Evolutionary conservation across 106 monocot genomes (phyloP).

Genomic region (Acanthochlamys bracteata): DNA sequence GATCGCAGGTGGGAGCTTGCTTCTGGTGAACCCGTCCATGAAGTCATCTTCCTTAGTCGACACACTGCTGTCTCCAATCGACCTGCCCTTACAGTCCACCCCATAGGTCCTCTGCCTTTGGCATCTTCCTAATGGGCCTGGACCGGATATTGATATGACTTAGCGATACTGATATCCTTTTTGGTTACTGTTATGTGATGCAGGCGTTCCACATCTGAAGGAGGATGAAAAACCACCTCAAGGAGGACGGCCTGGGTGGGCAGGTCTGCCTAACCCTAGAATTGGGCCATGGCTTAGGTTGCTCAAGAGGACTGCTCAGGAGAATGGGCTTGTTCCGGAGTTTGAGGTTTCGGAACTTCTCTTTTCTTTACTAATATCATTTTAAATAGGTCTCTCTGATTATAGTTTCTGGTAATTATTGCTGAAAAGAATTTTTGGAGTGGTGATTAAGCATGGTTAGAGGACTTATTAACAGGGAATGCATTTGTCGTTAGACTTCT

Average conservation of each 20-base stretch:
- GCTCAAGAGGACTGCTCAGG: conserved; percentile 57
- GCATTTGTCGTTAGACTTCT: too few species aligned
- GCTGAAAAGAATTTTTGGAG: too few species aligned
- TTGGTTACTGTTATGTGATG: not conserved
- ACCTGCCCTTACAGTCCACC: conserved; percentile 92
- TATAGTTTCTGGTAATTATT: too few species aligned
- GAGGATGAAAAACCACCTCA: conserved; percentile 59
- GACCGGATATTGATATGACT: not conserved
- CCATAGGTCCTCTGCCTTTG: conserved; percentile 48
- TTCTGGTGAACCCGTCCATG: conserved; percentile 66
- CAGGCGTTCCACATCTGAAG: conserved; percentile 83
- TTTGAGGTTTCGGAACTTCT: too few species aligned
- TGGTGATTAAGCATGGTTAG: too few species aligned
- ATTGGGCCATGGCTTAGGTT: conserved; percentile 83
- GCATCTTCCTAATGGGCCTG: not conserved
- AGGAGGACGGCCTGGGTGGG: conserved; percentile 91
- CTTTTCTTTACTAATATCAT: too few species aligned
- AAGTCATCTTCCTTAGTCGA: conserved; percentile 88
- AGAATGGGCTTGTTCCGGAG: conserved; percentile 66
- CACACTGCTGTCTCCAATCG: conserved; percentile 74
- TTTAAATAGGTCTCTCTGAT: too few species aligned
- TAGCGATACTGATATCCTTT: not conserved
- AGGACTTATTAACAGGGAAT: too few species aligned
- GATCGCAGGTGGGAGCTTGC: conserved; percentile 77
- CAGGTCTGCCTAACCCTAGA: conserved; percentile 68